These are phyloP conservation scores for Beauveria caledonica DNA, from an alignment of 2,329 filamentous ascomycete genomes.

Conservation along the genomic window DNA sequence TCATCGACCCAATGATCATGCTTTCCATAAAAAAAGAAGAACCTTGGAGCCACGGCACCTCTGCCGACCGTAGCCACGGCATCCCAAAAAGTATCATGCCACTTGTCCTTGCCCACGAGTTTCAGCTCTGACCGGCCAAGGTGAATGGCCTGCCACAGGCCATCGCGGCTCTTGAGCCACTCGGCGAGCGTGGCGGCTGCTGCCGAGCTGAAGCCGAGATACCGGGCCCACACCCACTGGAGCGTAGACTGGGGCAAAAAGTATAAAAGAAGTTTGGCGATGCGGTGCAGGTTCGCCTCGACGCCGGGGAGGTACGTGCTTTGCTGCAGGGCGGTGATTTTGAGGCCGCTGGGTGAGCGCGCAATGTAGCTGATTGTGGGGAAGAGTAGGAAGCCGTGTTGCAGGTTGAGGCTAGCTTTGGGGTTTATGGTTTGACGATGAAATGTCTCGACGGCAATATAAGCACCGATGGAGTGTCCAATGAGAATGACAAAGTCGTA, in stretches of 20 bases:
- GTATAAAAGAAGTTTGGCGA: conserved; percentile 34
- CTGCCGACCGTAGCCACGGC: conserved; percentile 13
- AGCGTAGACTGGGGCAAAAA: conserved; percentile 33
- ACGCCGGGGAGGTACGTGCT: conserved; percentile 29
- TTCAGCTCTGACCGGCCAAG: conserved; percentile 53
- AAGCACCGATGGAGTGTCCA: conserved; percentile 68
- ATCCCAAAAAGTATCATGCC: conserved; percentile 54
- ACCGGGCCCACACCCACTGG: conserved; percentile 31
- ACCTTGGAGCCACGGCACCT: conserved; percentile 32
- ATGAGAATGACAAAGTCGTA: conserved; percentile 57
- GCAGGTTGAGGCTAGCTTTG: conserved; percentile 33
- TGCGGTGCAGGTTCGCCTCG: conserved; percentile 30
- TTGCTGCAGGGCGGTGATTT: conserved; percentile 26
- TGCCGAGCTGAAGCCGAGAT: conserved; percentile 40
- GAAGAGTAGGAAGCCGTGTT: conserved; percentile 58
- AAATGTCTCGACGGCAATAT: conserved; percentile 62
- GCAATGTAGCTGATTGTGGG: conserved; percentile 68
- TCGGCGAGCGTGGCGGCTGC: conserved; percentile 41
- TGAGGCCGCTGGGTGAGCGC: conserved; percentile 49
- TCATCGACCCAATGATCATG: conserved; percentile 56
- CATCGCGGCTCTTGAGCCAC: conserved; percentile 49
- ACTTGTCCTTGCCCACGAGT: conserved; percentile 49
- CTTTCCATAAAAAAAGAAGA: conserved; percentile 52
- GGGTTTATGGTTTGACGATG: conserved; percentile 41
- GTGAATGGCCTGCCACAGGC: conserved; percentile 51